Conservation (phyloP, 495 filamentous ascomycete genomes). For the Recurvomyces mirabilis region DNA sequence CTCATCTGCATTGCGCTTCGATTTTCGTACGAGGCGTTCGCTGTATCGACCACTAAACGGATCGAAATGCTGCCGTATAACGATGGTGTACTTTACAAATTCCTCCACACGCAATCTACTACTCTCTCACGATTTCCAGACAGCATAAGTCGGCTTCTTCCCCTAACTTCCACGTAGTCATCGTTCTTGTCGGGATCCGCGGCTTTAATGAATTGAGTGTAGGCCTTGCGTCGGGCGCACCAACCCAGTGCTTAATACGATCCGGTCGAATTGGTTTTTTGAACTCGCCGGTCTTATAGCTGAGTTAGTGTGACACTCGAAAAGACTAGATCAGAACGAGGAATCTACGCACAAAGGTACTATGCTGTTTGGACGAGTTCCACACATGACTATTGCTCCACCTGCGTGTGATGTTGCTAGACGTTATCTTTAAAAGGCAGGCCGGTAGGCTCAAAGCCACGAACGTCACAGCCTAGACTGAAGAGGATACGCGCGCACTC, state of each 20-base stretch:
- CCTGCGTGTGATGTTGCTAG: conserved; percentile 41
- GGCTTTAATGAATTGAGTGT: conserved; percentile 51
- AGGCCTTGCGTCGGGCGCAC: conserved; percentile 63
- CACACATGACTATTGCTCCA: conserved; percentile 66
- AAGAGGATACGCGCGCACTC: conserved; percentile 52
- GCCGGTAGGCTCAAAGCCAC: conserved; percentile 50
- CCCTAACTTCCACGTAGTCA: conserved; percentile 25
- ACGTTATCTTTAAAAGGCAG: conserved; percentile 55
- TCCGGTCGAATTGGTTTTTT: conserved; percentile 73
- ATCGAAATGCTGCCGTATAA: conserved; percentile 51
- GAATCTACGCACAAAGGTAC: conserved; percentile 35
- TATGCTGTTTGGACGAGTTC: conserved; percentile 61
- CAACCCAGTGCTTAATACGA: conserved; percentile 49
- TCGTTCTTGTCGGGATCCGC: conserved; percentile 24
- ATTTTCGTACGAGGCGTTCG: conserved; percentile 41
- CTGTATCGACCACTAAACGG: conserved; percentile 57
- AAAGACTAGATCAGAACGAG: neutral
- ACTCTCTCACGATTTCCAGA: conserved; percentile 54
- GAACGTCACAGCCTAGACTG: conserved; percentile 57
- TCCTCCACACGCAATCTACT: conserved; percentile 76
- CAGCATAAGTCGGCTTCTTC: conserved; percentile 43
- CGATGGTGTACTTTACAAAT: conserved; percentile 60
- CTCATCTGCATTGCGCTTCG: conserved; percentile 22
- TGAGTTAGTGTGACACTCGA: too few relatives aligned
- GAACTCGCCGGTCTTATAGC: conserved; percentile 49